These are phyloP conservation scores for Colletotrichum noveboracense DNA, from an alignment of 2,329 filamentous ascomycete genomes.

Conservation along the genomic window DNA sequence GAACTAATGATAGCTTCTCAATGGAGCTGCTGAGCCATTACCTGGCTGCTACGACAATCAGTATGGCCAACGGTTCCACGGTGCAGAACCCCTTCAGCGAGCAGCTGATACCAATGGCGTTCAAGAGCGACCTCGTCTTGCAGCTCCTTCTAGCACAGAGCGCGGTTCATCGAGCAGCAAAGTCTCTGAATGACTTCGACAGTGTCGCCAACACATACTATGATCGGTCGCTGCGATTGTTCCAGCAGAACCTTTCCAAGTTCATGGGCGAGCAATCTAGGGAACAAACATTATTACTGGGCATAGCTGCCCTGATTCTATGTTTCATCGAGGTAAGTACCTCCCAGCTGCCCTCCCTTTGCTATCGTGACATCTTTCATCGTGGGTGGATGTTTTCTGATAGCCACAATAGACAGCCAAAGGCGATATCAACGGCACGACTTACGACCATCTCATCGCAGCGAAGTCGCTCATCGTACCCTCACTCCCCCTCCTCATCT, in stretches of 20 bases:
- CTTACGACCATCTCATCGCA: slow-evolving; percentile 49
- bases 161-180: slow-evolving; percentile 41
- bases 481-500: neutral
- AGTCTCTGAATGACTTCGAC: slow-evolving; percentile 28
- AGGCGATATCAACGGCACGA: slow-evolving; percentile 48
- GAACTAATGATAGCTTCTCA: slow-evolving; percentile 31
- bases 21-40: slow-evolving; percentile 53
- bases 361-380: neutral
- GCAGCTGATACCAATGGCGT: slow-evolving; percentile 50
- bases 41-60: slow-evolving; percentile 45
- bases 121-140: slow-evolving; percentile 48
- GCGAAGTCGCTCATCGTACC: slow-evolving; percentile 40
- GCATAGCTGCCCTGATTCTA: slow-evolving; percentile 49
- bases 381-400: accelerated
- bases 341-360: neutral
- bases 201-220: slow-evolving; percentile 40
- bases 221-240: slow-evolving; percentile 38
- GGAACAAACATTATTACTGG: slow-evolving; percentile 41
- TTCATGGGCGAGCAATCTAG: slow-evolving; percentile 33
- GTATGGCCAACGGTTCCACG: slow-evolving; percentile 53
- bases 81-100: slow-evolving; percentile 50
- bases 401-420: slow-evolving; percentile 35
- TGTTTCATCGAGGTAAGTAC: slow-evolving; percentile 49
- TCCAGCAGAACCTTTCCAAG: slow-evolving; percentile 28
- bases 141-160: slow-evolving; percentile 53